Evolutionary conservation across 352 stramenopile genomes (phyloP).

Genomic region (Phytopythium boreale): DNA sequence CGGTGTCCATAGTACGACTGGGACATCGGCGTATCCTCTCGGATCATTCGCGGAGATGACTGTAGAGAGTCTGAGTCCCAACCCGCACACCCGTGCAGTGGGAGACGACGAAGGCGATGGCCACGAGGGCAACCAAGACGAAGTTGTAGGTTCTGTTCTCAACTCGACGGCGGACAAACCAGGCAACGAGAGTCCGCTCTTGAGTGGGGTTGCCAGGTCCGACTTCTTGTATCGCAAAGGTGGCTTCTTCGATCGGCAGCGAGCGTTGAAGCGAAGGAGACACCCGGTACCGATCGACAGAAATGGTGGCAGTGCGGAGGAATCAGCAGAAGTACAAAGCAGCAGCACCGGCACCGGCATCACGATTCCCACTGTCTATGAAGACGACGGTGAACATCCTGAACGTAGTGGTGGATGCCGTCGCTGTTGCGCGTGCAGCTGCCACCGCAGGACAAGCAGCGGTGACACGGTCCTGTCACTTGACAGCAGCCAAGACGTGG

Average conservation of each 20-base stretch:
- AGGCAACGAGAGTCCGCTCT: not conserved
- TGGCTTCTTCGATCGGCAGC: constrained; percentile 79
- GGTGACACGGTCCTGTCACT: not conserved
- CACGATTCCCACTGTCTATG: constrained; percentile 11
- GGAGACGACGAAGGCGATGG: constrained; percentile 9
- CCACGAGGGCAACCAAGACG: constrained; percentile 10
- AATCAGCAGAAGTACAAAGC: not conserved
- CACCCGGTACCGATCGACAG: constrained; percentile 52
- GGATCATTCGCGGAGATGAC: constrained; percentile 59
- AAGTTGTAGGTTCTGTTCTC: not conserved
- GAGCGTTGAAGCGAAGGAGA: constrained; percentile 50
- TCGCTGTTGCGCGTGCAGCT: constrained; percentile 44
- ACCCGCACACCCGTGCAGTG: not conserved
- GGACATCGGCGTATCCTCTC: constrained; percentile 29
- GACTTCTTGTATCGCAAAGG: constrained; percentile 78
- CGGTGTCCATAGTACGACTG: not conserved
- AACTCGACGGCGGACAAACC: not conserved
- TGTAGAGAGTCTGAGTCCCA: constrained; percentile 17
- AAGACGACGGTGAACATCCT: constrained; percentile 8
- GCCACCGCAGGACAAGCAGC: constrained; percentile 14
- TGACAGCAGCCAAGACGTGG: not conserved
- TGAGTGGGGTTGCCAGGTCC: constrained; percentile 23
- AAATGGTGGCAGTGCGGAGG: not conserved
- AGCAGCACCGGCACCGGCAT: constrained; percentile 7
- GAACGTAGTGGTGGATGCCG: constrained; percentile 19